Evolutionary conservation across 176 grass and related monocot species (phyloP).

Genomic region (Rhipidocladum racemiflorum): DNA sequence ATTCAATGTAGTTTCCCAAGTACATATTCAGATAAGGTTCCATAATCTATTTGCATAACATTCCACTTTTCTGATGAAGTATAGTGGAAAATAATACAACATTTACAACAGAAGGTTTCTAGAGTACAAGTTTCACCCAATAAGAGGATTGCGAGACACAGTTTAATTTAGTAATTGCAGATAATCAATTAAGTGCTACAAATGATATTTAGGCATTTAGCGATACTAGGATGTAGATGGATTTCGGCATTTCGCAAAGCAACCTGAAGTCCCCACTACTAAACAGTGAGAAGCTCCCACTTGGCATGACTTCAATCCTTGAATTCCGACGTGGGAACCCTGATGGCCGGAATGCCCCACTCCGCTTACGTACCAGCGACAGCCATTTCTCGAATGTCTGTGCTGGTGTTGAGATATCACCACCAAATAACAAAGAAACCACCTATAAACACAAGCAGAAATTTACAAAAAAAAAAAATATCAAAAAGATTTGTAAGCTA

Average conservation of each 20-base stretch:
- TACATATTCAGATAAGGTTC: not conserved
- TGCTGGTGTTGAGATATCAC: slow-evolving; percentile 49
- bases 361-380: slow-evolving; percentile 71
- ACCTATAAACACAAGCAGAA: slow-evolving; percentile 50
- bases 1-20: not conserved
- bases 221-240: slow-evolving; percentile 3
- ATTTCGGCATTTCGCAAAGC: not conserved
- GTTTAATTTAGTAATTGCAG: not conserved
- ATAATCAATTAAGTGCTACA: not conserved
- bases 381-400: slow-evolving; percentile 88
- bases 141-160: not conserved
- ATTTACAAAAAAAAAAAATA: not conserved
- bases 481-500: not conserved
- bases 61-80: slow-evolving; percentile 10
- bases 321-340: slow-evolving; percentile 62
- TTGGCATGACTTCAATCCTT: slow-evolving; percentile 70
- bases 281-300: slow-evolving; percentile 57
- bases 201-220: not conserved
- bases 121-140: not conserved
- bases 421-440: slow-evolving; percentile 73
- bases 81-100: not conserved
- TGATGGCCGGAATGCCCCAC: slow-evolving; percentile 62
- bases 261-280: slow-evolving; percentile 52
- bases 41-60: not conserved
- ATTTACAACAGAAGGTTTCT: slow-evolving; percentile 15